Base-by-base conservation (phyloP, 139 green algal genomes). In the Spirogloea muscicola region DNA sequence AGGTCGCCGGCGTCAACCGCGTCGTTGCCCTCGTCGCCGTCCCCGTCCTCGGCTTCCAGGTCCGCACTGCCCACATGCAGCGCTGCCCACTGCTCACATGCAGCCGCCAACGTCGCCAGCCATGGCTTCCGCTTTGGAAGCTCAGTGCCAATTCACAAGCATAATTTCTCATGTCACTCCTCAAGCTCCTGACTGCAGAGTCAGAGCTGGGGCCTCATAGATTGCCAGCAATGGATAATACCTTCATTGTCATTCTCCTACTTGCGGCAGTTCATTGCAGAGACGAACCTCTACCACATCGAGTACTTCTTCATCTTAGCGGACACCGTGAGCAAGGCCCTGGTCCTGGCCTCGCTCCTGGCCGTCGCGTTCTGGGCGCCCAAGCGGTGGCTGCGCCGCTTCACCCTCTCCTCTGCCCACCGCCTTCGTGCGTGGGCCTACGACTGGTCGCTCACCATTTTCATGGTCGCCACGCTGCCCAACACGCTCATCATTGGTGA, bases 401-500 rank as follows among this genome's bases (percentile, higher is more conserved):
- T 27, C 13, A 18, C 69, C 7, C 16, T 10, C 52, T 51, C 43
- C 10, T 51, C 43, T 27, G 31, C 33, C 34, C 39, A 10, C n/a
- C 25, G 25, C 25, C 21, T 34, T 21, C 7, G 25, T 0, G 25
- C 25, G 33, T 67, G 65, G 44, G 65, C 65, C 10, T 74, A 33
- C 42, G n/a, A 72, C 2, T 76, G 68, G 68, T 31, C 34, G 27
- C 27, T 70, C 0, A 72, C 68, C 2, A 18, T 38, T 3, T 77
- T 69, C 38, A 77, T 77, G 69, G 33, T 77, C 13, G 42, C 60
- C 16, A 34, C 69, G n/a, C 37, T 77, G 34, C 57, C 69, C 52
- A 77, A 77, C 69, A 77, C 69, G 0, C 69, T 77, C 38, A 77
- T 77, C 60, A 57, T 77, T 34, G 69, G 69, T 76, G 0, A 2